Percentiles rank a stretch among this genome's conserved stretches.
phyloP scores from a whole-genome alignment of 75 land plant species.

The Picea sitchensis region DNA sequence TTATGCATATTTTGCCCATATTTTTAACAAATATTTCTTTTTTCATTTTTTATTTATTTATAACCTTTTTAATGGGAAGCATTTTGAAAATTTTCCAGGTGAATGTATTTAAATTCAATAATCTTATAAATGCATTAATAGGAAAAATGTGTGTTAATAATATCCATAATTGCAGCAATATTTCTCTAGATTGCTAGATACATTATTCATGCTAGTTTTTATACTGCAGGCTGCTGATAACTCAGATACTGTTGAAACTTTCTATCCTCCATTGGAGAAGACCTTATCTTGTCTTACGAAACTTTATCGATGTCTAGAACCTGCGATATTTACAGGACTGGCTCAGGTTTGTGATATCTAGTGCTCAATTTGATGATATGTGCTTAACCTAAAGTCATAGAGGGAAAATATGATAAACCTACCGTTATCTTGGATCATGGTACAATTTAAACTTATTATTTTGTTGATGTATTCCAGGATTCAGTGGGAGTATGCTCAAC shows the following conservation, averaged over 20 bases:
- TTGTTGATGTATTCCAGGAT: conserved; percentile 43
- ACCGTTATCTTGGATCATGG: not conserved
- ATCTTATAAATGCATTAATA: not conserved
- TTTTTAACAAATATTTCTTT: no score
- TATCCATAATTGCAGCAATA: not conserved
- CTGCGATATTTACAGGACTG: conserved; percentile 88
- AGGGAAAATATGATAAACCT: not conserved
- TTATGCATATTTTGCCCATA: no score
- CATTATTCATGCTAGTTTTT: not conserved
- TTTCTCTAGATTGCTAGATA: not conserved
- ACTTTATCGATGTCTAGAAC: conserved; percentile 87
- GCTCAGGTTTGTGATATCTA: conserved; percentile 67
- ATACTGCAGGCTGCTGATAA: conserved; percentile 51
- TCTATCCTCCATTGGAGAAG: conserved; percentile 92
- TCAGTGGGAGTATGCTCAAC: conserved; percentile 80
- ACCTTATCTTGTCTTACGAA: conserved; percentile 85
- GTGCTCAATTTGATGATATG: not conserved
- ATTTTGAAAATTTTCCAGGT: not conserved
- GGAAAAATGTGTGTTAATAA: not conserved
- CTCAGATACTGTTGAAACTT: conserved; percentile 49
- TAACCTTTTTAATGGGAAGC: no score
- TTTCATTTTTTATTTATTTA: no score
- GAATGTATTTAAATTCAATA: not conserved
- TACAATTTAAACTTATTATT: not conserved
- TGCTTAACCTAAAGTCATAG: not conserved